Evolutionary conservation across 768 basidiomycete genomes (phyloP), one percentile per base, ranked within the genome.

Genomic region (Kwoniella shandongensis): DNA sequence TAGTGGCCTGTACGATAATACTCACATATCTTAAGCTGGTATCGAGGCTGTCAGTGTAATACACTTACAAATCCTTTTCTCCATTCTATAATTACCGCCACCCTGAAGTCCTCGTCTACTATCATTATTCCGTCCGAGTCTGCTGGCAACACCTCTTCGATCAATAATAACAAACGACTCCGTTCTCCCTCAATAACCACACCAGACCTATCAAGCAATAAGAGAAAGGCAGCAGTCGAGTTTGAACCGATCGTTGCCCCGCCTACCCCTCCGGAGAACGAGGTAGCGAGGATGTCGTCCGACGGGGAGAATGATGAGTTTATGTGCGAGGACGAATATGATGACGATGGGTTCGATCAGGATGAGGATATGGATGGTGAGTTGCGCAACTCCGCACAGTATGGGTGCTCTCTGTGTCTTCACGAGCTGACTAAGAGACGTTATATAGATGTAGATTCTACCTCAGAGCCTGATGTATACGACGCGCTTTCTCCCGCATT

Each of bases 401-500:
- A 25, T 46, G 23, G 23, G 13, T 23, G 22, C 44, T 29, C 20
- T 12, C 22, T 15, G 15, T 46, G 13, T 25, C 20, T 18, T 22
- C 6, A 26, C 11, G n/a, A 20, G 45, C 57, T 59, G 45, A 59
- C 26, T 11, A 47, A 40, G 12, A 42, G 18, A 39, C 35, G 27
- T n/a, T 27, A 4, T 46, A 32, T 51, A 66, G 51, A 59, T 26
- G 58, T 55, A 25, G 69, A 69, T 18, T 75, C 75, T 12, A 60
- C 57, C 25, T 67, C 61, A 10, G 70, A 70, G 44, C 74, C 67
- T 20, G 67, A 69, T 48, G 69, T 60, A 0, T 70, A 68, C 51
- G 73, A 75, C 58, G 67, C 60, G 1, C 56, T 73, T 32, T 73
- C 70, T 55, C 72, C 72, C 1, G 56, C 57, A n/a, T 51, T 63